phyloP scores from a whole-genome alignment of 768 basidiomycete genomes.

The Clitopilus passeckerianus region DNA sequence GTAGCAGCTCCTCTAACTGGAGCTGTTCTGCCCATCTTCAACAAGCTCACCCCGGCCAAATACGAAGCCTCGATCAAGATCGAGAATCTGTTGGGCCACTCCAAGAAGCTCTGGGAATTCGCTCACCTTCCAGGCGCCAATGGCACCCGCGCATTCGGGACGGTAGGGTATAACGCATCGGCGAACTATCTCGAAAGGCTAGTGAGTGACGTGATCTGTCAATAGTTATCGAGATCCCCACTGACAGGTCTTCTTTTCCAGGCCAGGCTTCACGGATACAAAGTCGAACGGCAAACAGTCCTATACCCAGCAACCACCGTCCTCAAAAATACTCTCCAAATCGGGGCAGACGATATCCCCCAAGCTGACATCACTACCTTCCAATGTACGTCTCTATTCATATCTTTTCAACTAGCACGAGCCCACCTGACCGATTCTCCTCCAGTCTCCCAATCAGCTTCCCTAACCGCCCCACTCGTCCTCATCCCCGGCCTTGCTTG shows the following conservation, averaged over 20 bases:
- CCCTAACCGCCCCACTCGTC: slow-evolving; percentile 18
- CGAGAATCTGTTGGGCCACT: slow-evolving; percentile 19
- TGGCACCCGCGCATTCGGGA: slow-evolving; percentile 23
- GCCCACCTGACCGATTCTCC: slow-evolving; percentile 5
- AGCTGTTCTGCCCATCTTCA: slow-evolving; percentile 4
- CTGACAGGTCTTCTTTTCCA: background rate
- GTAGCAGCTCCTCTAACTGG: background rate
- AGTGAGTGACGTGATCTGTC: slow-evolving; percentile 7
- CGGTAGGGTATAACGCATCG: slow-evolving; percentile 23
- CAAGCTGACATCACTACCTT: slow-evolving; percentile 18
- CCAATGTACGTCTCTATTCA: slow-evolving; percentile 10
- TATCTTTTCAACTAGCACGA: slow-evolving; percentile 8
- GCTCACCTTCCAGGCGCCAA: slow-evolving; percentile 15
- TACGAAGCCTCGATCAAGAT: slow-evolving; percentile 8
- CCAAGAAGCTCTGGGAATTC: slow-evolving; percentile 21
- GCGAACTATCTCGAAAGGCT: slow-evolving; percentile 21
- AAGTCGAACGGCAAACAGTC: slow-evolving; percentile 21
- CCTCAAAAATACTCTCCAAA: slow-evolving; percentile 5
- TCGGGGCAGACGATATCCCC: slow-evolving; percentile 1
- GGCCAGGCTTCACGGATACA: slow-evolving; percentile 21
- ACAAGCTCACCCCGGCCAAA: slow-evolving; percentile 8
- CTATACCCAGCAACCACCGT: slow-evolving; percentile 16
- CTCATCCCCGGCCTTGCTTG: slow-evolving; percentile 20
- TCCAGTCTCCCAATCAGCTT: slow-evolving; percentile 19
- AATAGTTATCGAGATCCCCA: background rate